A percentile compares a stretch with the other conserved stretches of the same genome.
Evolutionary conservation across 768 basidiomycete species (phyloP).

Genomic region (Scleroderma bovista): DNA sequence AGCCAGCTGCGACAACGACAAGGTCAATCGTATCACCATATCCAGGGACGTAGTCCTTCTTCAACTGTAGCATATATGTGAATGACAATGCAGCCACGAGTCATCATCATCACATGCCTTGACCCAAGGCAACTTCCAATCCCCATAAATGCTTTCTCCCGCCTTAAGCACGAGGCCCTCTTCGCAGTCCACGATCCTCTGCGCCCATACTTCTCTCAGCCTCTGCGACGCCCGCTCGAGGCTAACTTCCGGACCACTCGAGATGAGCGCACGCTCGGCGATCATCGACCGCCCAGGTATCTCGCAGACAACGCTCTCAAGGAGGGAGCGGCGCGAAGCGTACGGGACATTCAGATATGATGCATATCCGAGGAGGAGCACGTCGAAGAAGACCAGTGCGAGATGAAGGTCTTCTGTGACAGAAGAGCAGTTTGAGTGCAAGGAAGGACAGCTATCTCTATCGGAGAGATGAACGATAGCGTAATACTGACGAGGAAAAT

Average conservation of each 20-base stretch:
- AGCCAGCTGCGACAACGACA: constrained; percentile 68
- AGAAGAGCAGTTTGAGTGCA: constrained; percentile 35
- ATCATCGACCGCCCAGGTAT: constrained; percentile 63
- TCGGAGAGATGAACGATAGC: background rate
- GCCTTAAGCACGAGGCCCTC: constrained; percentile 81
- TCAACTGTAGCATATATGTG: constrained; percentile 38
- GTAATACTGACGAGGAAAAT: constrained; percentile 1
- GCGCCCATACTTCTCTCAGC: constrained; percentile 44
- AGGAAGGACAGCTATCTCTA: constrained; percentile 37
- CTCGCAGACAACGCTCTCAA: constrained; percentile 51
- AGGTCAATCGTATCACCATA: constrained; percentile 80
- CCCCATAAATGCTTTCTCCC: constrained; percentile 61
- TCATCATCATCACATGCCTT: constrained; percentile 42
- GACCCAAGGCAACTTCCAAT: constrained; percentile 66
- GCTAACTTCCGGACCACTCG: constrained; percentile 6
- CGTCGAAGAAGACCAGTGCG: constrained; percentile 83
- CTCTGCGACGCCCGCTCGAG: constrained; percentile 14
- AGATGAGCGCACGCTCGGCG: constrained; percentile 48
- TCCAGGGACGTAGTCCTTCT: constrained; percentile 84
- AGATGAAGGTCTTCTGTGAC: constrained; percentile 45
- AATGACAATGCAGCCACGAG: constrained; percentile 8
- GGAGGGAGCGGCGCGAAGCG: constrained; percentile 47
- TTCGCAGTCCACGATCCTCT: constrained; percentile 44
- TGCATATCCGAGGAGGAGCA: constrained; percentile 62
- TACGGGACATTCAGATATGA: constrained; percentile 57